phyloP scores from a whole-genome alignment of 2,329 filamentous ascomycete genomes.

The Pestalotiopsis sp. region DNA sequence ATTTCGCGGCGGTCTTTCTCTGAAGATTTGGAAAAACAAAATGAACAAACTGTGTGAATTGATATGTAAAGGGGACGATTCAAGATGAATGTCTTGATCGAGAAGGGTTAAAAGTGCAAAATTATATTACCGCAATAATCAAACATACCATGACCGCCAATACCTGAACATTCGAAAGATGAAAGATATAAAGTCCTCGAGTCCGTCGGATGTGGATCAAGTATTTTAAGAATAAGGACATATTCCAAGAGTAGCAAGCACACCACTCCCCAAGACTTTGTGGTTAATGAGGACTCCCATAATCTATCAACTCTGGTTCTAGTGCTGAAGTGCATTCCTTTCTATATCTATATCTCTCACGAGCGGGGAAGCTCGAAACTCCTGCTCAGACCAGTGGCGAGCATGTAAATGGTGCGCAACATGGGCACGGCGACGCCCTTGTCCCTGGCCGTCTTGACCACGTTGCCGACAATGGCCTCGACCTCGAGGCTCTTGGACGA shows the following conservation, averaged over 20 bases:
- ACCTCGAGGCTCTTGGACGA: conserved; percentile 30
- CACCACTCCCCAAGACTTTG: too few species aligned
- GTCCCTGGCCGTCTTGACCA: conserved; percentile 27
- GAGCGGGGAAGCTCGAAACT: conserved; percentile 21
- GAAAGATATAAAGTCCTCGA: too few species aligned
- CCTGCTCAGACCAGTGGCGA: conserved; percentile 37
- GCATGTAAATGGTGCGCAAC: conserved; percentile 41
- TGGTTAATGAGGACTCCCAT: background rate
- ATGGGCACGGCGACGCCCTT: conserved; percentile 29
- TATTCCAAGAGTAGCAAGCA: too few species aligned
- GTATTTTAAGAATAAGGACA: too few species aligned
- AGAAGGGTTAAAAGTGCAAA: too few species aligned
- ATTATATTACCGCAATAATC: too few species aligned
- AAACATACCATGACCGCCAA: too few species aligned
- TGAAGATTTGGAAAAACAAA: background rate
- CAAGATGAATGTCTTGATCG: too few species aligned
- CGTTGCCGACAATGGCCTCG: conserved; percentile 37
- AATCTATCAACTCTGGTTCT: background rate
- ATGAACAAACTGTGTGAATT: background rate
- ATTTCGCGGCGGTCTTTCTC: background rate
- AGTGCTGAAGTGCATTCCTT: background rate
- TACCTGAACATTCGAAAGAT: too few species aligned
- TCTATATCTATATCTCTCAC: background rate
- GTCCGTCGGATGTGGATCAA: too few species aligned
- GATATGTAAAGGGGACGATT: background rate